Base-by-base conservation (phyloP, 768 basidiomycete genomes). In the Pleurotus salmoneostramineus region DNA sequence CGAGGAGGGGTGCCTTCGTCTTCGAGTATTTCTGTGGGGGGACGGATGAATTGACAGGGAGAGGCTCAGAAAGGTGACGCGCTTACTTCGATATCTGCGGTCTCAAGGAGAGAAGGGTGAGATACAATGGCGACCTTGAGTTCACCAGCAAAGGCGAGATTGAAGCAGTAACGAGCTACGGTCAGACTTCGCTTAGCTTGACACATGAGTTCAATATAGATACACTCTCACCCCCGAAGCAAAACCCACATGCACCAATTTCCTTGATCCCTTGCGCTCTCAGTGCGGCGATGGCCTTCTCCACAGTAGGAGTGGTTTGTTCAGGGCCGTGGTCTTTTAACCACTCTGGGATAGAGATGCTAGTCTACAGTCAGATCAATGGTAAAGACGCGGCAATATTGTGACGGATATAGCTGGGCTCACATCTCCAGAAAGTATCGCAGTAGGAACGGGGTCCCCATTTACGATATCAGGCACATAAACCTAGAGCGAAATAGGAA, bases 221-320 rank as follows among this genome's bases (percentile, higher is more conserved):
- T 45, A 31, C 5, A 27, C 21, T 27, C 32, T 32, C 59, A 78
- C 83, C 88, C 58, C 87, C 86, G 56, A 81, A 85, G 73, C 90
- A 92, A 74, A 84, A 91, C 2, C 87, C 88, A 4, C 80, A 79
- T 0, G 84, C 83, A 0, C 73, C 87, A 57, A 91, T 78, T 6
- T 66, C 67, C 1, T 74, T 82, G 17, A 91, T 73, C 1, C 88
- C 89, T 60, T 80, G 64, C 33, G 70, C 79, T 65, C 83, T 85
- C 59, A 92, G 77, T 0, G 74, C 80, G 3, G 66, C 68, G 36
- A 88, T 74, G 45, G 87, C 82, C 50, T 78, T 81, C 70, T 89
- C 78, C 27, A 89, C 61, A 3, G 63, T 10, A 1, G 83, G 82
- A 10, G 81, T 80, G 1, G 80, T 82, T 7, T 64, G 37, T 0